These are phyloP conservation scores for Aspergillus eucalypticola DNA, from an alignment of 2,329 filamentous ascomycete species.

Conservation along the genomic window DNA sequence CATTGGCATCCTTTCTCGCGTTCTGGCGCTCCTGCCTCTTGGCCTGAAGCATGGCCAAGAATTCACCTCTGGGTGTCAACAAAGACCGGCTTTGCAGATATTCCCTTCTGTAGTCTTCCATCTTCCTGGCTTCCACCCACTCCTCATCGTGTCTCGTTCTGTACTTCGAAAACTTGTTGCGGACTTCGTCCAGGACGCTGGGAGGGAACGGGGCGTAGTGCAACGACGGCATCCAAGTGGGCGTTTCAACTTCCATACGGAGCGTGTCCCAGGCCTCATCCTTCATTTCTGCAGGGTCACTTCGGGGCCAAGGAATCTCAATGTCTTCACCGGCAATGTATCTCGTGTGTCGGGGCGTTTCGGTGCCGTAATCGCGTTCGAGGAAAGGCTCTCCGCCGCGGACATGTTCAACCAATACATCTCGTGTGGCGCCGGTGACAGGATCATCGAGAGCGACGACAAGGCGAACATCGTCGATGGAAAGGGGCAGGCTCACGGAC, in stretches of 20 bases:
- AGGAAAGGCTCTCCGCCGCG: constrained; percentile 54
- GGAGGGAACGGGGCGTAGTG: constrained; percentile 75
- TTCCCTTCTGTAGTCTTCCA: constrained; percentile 55
- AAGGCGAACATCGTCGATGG: constrained; percentile 74
- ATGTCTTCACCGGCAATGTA: constrained; percentile 71
- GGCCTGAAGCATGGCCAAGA: constrained; percentile 37
- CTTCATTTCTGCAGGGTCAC: constrained; percentile 50
- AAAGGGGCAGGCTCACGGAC: constrained; percentile 58
- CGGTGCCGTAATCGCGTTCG: constrained; percentile 52
- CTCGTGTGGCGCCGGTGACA: constrained; percentile 63
- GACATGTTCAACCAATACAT: constrained; percentile 76
- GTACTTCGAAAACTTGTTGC: constrained; percentile 80
- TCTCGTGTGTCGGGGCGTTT: constrained; percentile 43
- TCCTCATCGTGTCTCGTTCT: constrained; percentile 75
- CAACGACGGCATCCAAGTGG: constrained; percentile 76
- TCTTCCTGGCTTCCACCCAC: constrained; percentile 66
- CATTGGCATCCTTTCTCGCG: constrained; percentile 37
- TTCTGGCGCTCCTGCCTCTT: constrained; percentile 40
- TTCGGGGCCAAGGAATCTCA: constrained; percentile 74
- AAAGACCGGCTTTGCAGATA: constrained; percentile 48
- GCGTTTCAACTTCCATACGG: constrained; percentile 71
- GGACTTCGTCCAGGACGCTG: constrained; percentile 78
- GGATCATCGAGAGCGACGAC: constrained; percentile 73
- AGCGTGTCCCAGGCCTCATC: constrained; percentile 70
- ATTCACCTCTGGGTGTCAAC: constrained; percentile 51